A percentile compares a stretch with the other conserved stretches of the same genome.
These are phyloP conservation scores for Colletotrichum coccodes DNA, from an alignment of 2,329 filamentous ascomycete genomes.

Conservation along the genomic window DNA sequence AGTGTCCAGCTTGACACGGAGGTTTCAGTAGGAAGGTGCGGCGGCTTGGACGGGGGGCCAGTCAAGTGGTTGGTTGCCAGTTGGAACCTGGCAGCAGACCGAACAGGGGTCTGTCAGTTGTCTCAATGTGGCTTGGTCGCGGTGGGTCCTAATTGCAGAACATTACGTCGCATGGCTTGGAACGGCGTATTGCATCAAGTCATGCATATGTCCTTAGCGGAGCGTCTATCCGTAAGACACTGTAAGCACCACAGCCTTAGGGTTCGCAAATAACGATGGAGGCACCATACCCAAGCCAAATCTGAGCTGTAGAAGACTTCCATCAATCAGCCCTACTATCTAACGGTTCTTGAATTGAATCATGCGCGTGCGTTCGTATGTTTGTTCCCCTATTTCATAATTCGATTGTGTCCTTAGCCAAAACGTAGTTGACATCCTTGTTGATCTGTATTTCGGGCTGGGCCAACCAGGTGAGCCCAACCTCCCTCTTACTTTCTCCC, in stretches of 20 bases:
- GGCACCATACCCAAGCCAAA: neutral
- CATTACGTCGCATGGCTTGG: constrained; percentile 31
- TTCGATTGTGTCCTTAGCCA: too few relatives aligned
- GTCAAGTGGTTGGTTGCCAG: constrained; percentile 26
- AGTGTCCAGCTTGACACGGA: constrained; percentile 35
- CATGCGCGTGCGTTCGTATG: too few relatives aligned
- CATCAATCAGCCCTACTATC: neutral
- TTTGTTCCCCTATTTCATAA: too few relatives aligned
- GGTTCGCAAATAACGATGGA: neutral
- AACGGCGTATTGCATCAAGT: constrained; percentile 24
- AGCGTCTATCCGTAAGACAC: neutral
- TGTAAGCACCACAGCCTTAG: neutral
- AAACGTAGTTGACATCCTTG: neutral
- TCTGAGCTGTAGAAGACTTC: neutral
- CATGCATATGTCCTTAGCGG: constrained; percentile 26
- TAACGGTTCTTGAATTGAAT: too few relatives aligned
- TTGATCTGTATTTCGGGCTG: neutral
- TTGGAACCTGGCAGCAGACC: constrained; percentile 31
- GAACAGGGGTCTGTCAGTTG: constrained; percentile 18
- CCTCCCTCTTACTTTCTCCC: constrained; percentile 1
- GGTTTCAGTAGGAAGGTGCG: constrained; percentile 33
- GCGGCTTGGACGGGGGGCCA: constrained; percentile 28
- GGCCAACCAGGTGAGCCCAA: neutral
- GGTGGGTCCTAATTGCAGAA: constrained; percentile 23
- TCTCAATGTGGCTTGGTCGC: constrained; percentile 26